These are phyloP conservation scores for Homolaphlyctis polyrhiza DNA, from an alignment of 371 early-diverging fungal genomes.

Conservation along the genomic window DNA sequence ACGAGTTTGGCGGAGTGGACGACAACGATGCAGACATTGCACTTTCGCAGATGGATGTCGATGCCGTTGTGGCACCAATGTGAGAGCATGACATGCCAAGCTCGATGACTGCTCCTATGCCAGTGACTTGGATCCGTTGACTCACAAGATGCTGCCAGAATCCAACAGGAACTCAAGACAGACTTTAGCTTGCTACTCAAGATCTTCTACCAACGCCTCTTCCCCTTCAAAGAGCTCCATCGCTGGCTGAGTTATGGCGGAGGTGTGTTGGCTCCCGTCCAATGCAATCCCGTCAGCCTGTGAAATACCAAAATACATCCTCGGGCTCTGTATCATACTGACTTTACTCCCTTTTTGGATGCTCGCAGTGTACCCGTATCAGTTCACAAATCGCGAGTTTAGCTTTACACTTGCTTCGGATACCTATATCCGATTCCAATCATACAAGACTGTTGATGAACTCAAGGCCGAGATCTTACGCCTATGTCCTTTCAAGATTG, in stretches of 20 bases:
- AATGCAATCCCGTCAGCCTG: background rate
- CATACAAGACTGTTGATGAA: conserved; percentile 66
- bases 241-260: conserved; percentile 80
- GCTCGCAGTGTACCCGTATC: conserved; percentile 36
- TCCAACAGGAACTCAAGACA: background rate
- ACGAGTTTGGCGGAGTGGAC: too few relatives aligned
- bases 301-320: too few relatives aligned
- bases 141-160: background rate
- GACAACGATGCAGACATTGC: background rate
- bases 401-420: conserved; percentile 79
- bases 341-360: background rate
- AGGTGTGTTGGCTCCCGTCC: conserved; percentile 44
- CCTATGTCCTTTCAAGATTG: conserved; percentile 85
- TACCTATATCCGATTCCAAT: conserved; percentile 85
- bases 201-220: conserved; percentile 75
- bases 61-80: conserved; percentile 2
- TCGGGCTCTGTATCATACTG: background rate
- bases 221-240: conserved; percentile 75
- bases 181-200: conserved; percentile 7
- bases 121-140: background rate
- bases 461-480: conserved; percentile 72
- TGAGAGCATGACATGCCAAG: background rate
- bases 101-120: too few relatives aligned
- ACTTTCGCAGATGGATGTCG: background rate
- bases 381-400: conserved; percentile 87